A percentile compares a stretch with the other conserved stretches of the same genome.
These are phyloP conservation scores for Nicotiana rustica DNA, from an alignment of 305 asterid species.

Conservation along the genomic window DNA sequence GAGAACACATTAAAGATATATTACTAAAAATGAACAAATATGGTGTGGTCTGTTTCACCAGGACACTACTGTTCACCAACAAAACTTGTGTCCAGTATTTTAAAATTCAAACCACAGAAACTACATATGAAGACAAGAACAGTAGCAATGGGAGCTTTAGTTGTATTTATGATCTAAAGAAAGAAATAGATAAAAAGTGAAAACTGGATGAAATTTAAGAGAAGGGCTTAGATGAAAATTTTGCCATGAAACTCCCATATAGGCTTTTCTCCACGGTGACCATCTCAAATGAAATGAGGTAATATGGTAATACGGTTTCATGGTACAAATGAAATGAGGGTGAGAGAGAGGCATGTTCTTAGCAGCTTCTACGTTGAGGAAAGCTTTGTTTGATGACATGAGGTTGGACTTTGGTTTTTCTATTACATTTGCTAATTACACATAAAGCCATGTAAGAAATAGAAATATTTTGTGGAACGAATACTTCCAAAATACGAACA, in stretches of 20 bases:
- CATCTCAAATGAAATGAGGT: constrained; percentile 26
- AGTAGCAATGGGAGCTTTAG: neutral
- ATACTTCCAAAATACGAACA: neutral
- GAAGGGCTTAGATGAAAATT: constrained; percentile 4
- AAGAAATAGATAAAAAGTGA: neutral
- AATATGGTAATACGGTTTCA: neutral
- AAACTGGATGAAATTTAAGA: neutral
- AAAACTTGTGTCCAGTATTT: neutral
- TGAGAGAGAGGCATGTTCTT: neutral
- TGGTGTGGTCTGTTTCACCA: constrained; percentile 14
- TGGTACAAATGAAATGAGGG: constrained; percentile 26
- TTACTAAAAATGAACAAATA: neutral
- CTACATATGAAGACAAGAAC: neutral
- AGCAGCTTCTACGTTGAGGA: constrained; percentile 11
- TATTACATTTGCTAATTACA: neutral
- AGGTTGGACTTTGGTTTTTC: neutral
- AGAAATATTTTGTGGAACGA: neutral
- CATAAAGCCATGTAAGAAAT: neutral
- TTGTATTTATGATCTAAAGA: neutral
- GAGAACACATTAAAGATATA: neutral
- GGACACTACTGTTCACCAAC: neutral
- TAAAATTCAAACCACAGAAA: constrained; percentile 10
- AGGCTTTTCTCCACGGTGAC: neutral
- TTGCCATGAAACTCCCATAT: constrained; percentile 14
- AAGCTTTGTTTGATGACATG: neutral